Conservation (phyloP, 148 eudicot species). For the Diospyros kaki region DNA sequence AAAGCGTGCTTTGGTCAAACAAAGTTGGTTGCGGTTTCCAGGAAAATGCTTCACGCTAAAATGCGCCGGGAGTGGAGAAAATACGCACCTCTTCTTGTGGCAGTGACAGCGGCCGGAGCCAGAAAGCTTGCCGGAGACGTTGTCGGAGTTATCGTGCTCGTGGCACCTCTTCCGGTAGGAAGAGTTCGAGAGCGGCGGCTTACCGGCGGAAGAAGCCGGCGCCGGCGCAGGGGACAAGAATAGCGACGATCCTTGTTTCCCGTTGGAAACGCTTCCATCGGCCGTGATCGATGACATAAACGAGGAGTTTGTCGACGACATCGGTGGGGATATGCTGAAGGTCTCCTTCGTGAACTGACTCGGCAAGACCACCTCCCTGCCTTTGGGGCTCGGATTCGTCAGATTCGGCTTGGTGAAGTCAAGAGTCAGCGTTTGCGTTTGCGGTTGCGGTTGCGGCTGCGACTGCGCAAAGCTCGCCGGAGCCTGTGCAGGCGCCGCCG, state of each 20-base stretch:
- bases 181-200: constrained; percentile 41
- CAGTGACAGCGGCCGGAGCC: constrained; percentile 38
- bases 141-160: constrained; percentile 29
- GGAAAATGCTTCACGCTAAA: not conserved
- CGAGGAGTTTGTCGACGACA: constrained; percentile 33
- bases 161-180: constrained; percentile 44
- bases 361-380: constrained; percentile 6
- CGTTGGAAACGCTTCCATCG: constrained; percentile 59
- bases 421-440: constrained; percentile 26
- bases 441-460: constrained; percentile 6
- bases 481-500: constrained; percentile 1
- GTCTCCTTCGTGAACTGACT: constrained; percentile 8
- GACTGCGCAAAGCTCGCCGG: not conserved
- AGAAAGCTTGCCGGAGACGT: constrained; percentile 22
- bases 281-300: constrained; percentile 43
- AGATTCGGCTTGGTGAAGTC: constrained; percentile 36
- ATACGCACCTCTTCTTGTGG: constrained; percentile 42
- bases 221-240: constrained; percentile 10
- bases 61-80: not conserved
- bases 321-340: constrained; percentile 25
- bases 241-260: constrained; percentile 26
- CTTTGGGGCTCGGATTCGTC: not conserved
- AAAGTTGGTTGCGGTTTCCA: not conserved
- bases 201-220: constrained; percentile 25
- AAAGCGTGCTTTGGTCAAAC: not conserved